Base-by-base conservation (phyloP, 176 grass and related monocot species). In the Oropetium thomaeum region DNA sequence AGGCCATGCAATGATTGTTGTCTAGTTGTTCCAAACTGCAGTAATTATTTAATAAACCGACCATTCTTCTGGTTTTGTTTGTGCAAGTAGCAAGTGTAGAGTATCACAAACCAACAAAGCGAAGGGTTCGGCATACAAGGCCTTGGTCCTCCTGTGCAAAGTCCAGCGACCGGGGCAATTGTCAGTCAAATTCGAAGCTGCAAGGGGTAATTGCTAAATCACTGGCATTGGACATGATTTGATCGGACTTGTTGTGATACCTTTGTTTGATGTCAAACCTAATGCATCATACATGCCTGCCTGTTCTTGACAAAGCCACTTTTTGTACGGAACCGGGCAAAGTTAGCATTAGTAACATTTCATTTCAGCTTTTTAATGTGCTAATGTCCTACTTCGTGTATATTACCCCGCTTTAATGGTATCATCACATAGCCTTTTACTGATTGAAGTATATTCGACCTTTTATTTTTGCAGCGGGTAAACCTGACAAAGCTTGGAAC, bases 401-500 rank as follows among this genome's bases (percentile, higher is more conserved):
- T 26, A 63, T 35, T 29, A 25, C 16, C 40, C 63, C 30, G 3
- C 20, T 17, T 62, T 20, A 34, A 9, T 32, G 57, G 31, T 10
- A 15, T 35, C 20, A 19, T 20, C 15, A 3, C 14, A 49, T 20
- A 5, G 0, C 7, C 25, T 66, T 53, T 22, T 38, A 49, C 61
- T 66, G 59, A 66, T 45, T 33, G 37, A 40, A 55, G 26, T 32
- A 17, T 47, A 16, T 44, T 72, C 10, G 45, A 8, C 37, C 71
- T 67, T 71, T 65, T 76, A 38, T 81, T 81, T 81, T 67, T 74
- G 45, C 82, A 96, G 93, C 81, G 87, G 84, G 75, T 90, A 74
- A 96, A 96, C 62, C 80, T 96, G 79, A 59, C 89, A 48, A 96
- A 90, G 74, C 87, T 96, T 6, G 89, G 84, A 62, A 88, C 82